Evolutionary conservation across 2,329 filamentous ascomycete genomes (phyloP), one percentile per base, ranked within the genome.

Genomic region (Stagonosporopsis rhizophila): DNA sequence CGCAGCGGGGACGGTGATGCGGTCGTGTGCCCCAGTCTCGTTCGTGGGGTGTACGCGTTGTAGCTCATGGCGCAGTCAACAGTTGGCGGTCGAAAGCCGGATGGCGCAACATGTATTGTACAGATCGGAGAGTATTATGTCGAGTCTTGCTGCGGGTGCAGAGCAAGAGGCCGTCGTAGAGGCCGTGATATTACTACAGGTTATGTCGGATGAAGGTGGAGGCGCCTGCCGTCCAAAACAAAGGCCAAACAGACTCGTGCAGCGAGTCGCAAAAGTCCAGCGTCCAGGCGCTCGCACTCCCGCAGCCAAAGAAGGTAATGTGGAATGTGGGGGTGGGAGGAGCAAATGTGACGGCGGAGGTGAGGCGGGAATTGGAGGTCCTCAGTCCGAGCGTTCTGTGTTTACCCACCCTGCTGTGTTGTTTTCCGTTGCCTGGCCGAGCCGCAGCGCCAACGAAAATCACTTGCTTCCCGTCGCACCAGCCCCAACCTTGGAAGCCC

Each of bases 1-100:
- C 89, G 82, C 51, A 78, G 70, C 22, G 76, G 77, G 37, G 80
- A 82, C 28, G 81, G 77, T 68, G 74, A 74, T 28, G 76, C 65
- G 11, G 75, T 65, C 45, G 71, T 64, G 62, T 79, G 76, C 42
- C 75, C 72, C 38, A 76, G 70, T 64, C 73, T 67, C 68, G 76
- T 73, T 60, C 76, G 76, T 48, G 73, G 70, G 23, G 71, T 62
- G 62, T 74, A 73, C 23, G 69, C 37, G 59, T 59, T 65, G 65
- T 70, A 75, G 61, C 71, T 75, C 74, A 77, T 77, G 61, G 64
- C 62, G 67, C 47, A 41, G 37, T 44, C 50, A 25, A 59, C 30
- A 50, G 58, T 44, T 42, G 61, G 50, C 28, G 28, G 28, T 30
- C 9, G 28, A 14, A 12, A 14, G 28, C 28, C 28, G 28, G 12